phyloP scores from a whole-genome alignment of 176 grass and related monocot genomes.

The Juncus effusus region DNA sequence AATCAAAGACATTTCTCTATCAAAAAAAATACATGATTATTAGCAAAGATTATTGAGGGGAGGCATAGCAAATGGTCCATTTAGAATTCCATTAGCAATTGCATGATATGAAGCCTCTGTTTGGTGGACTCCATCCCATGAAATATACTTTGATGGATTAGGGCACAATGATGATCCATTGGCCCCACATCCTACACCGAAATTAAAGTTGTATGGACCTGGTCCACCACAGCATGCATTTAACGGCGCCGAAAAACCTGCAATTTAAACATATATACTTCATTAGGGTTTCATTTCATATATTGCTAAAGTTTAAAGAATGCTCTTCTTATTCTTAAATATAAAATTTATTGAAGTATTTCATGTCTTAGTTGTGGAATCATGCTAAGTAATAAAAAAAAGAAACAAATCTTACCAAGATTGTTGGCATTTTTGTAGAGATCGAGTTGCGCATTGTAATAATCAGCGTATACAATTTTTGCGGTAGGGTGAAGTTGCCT shows the following conservation, averaged over 20 bases:
- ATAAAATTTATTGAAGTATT: neutral
- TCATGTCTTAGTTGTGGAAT: neutral
- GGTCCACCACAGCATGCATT: slow-evolving; percentile 14
- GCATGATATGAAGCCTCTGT: slow-evolving; percentile 17
- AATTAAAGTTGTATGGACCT: slow-evolving; percentile 4
- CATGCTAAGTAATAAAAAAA: too few species aligned
- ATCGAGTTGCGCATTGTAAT: slow-evolving; percentile 50
- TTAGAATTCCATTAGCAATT: slow-evolving; percentile 21
- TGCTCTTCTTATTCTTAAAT: slow-evolving; percentile 17
- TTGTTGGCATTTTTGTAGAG: slow-evolving; percentile 36
- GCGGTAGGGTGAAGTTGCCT: slow-evolving; percentile 38
- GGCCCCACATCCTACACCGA: neutral
- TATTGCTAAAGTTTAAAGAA: neutral
- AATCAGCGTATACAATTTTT: slow-evolving; percentile 78
- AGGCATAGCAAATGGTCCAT: slow-evolving; percentile 4
- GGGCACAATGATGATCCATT: neutral
- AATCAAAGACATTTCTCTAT: too few species aligned
- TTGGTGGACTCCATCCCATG: slow-evolving; percentile 7
- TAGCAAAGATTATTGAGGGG: neutral
- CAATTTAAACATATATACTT: neutral
- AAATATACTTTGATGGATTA: slow-evolving; percentile 13
- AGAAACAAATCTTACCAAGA: slow-evolving; percentile 26
- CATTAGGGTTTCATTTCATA: neutral
- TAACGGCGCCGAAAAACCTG: slow-evolving; percentile 15
- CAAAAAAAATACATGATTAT: too few species aligned